These are phyloP conservation scores for Saturnispora silvae DNA, from an alignment of 805 yeast species.

Conservation along the genomic window DNA sequence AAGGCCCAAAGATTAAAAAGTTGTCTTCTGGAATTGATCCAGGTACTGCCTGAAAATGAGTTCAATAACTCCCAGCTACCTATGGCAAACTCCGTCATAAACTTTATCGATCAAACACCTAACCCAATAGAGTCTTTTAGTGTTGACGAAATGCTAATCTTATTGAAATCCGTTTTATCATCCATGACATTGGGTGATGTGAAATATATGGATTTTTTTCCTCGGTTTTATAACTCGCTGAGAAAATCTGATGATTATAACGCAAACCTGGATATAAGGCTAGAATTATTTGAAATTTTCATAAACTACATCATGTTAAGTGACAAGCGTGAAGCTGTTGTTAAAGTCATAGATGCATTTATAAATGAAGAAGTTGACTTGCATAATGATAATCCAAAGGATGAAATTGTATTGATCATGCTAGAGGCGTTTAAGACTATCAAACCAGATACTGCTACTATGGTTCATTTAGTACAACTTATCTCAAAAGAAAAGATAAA, in stretches of 20 bases:
- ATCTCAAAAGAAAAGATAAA: constrained; percentile 9
- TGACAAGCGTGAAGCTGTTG: constrained; percentile 18
- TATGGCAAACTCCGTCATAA: constrained; percentile 22
- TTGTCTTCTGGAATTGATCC: constrained; percentile 15
- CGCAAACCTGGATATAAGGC: constrained; percentile 14
- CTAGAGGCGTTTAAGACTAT: constrained; percentile 22
- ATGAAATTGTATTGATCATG: constrained; percentile 20
- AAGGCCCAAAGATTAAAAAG: constrained; percentile 19
- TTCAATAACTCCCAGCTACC: constrained; percentile 20
- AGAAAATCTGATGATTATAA: constrained; percentile 19
- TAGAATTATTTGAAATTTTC: constrained; percentile 26
- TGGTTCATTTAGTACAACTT: constrained; percentile 16
- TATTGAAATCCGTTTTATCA: constrained; percentile 18
- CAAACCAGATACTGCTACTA: constrained; percentile 22
- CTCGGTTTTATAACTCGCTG: constrained; percentile 24
- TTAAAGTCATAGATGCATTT: constrained; percentile 21
- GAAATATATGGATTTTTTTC: constrained; percentile 23
- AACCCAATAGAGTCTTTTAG: constrained; percentile 19
- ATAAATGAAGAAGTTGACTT: constrained; percentile 17
- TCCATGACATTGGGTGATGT: constrained; percentile 24
- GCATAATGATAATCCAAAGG: constrained; percentile 10
- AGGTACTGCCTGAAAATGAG: constrained; percentile 15
- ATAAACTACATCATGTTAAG: constrained; percentile 24
- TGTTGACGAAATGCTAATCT: constrained; percentile 16
- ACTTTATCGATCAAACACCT: constrained; percentile 21